These are phyloP conservation scores for Penicillium dipodomyicola DNA, from an alignment of 495 filamentous ascomycete genomes.

Conservation along the genomic window DNA sequence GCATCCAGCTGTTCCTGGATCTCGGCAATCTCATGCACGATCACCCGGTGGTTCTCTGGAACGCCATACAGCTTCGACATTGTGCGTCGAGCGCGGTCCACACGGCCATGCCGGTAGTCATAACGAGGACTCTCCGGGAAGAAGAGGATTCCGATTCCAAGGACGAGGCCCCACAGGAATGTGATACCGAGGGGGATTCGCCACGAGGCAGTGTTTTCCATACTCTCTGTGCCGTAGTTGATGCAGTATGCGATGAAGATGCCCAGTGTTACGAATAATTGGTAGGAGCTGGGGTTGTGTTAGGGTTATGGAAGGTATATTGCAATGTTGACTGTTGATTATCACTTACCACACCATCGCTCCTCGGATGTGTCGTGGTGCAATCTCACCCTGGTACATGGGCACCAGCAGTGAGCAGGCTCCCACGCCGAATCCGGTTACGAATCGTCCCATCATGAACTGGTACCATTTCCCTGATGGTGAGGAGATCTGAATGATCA, in stretches of 20 bases:
- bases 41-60: conserved; percentile 54
- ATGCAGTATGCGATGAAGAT: conserved; percentile 78
- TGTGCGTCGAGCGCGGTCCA: conserved; percentile 58
- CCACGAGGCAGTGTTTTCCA: conserved; percentile 56
- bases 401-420: conserved; percentile 64
- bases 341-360: conserved; percentile 54
- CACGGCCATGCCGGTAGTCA: conserved; percentile 60
- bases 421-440: conserved; percentile 66
- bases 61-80: conserved; percentile 70
- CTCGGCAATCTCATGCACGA: conserved; percentile 65
- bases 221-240: conserved; percentile 66
- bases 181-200: conserved; percentile 73
- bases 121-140: conserved; percentile 69
- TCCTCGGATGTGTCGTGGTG: conserved; percentile 61
- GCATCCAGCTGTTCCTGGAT: conserved; percentile 54
- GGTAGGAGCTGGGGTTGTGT: conserved; percentile 50
- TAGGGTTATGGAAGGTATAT: neutral
- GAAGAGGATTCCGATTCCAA: conserved; percentile 65
- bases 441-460: conserved; percentile 48
- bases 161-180: conserved; percentile 67
- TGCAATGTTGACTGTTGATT: neutral
- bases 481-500: conserved; percentile 62
- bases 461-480: conserved; percentile 48
- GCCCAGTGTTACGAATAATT: conserved; percentile 81
- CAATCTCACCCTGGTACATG: conserved; percentile 65